phyloP scores from a whole-genome alignment of 257 asterid species.

The Leonotis leonurus region DNA sequence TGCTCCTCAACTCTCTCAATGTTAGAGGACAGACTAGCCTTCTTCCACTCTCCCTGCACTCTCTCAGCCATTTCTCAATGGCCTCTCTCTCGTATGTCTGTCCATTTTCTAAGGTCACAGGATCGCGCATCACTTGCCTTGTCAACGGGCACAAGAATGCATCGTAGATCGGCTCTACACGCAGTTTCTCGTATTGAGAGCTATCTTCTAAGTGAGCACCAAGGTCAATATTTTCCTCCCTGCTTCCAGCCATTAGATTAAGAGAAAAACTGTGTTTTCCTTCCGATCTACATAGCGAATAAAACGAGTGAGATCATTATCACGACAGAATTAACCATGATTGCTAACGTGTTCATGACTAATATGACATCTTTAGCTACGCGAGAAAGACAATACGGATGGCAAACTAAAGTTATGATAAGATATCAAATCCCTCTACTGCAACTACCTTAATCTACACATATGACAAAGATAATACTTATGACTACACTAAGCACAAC shows the following conservation, averaged over 20 bases:
- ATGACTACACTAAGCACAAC: background rate
- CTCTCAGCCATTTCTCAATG: constrained; percentile 77
- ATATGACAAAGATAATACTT: background rate
- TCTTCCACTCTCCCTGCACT: constrained; percentile 63
- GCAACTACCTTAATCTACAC: background rate
- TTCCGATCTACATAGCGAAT: too few relatives aligned
- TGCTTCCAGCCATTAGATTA: constrained; percentile 63
- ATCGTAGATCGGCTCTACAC: constrained; percentile 74
- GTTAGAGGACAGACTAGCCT: constrained; percentile 68
- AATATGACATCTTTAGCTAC: too few relatives aligned
- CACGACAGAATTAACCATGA: too few relatives aligned
- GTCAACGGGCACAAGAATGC: constrained; percentile 82
- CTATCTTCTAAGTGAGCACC: constrained; percentile 63
- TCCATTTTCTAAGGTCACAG: constrained; percentile 79
- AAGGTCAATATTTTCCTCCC: constrained; percentile 52
- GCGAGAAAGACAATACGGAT: too few relatives aligned
- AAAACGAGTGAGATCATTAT: too few relatives aligned
- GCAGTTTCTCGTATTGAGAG: constrained; percentile 62
- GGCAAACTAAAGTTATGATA: too few relatives aligned
- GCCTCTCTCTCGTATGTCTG: constrained; percentile 85
- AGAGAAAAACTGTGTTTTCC: constrained; percentile 21
- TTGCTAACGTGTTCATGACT: too few relatives aligned
- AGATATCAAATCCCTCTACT: too few relatives aligned
- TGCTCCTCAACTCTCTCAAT: constrained; percentile 57
- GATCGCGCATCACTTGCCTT: constrained; percentile 88